Conservation (phyloP, 1,284 basidiomycete species). For the Rhizoctonia solani region DNA sequence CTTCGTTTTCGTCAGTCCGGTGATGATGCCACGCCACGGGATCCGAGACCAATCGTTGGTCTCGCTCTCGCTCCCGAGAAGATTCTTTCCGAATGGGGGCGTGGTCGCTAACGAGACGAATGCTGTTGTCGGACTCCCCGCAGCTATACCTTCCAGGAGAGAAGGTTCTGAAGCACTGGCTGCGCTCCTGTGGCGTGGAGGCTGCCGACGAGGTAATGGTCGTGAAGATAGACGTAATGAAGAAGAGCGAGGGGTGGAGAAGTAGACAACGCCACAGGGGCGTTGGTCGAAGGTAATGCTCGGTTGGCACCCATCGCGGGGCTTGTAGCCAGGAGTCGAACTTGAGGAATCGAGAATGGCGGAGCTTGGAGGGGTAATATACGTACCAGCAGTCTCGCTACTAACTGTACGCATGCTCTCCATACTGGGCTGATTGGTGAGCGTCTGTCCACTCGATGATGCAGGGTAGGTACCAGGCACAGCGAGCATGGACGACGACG, state of each 20-base stretch:
- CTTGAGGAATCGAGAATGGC: constrained; percentile 14
- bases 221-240: constrained; percentile 13
- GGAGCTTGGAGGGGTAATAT: constrained; percentile 25
- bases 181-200: constrained; percentile 21
- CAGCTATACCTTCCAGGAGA: not conserved
- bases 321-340: not conserved
- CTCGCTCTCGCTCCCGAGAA: constrained; percentile 8
- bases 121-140: not conserved
- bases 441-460: not conserved
- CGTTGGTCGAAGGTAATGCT: not conserved
- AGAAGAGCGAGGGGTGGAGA: constrained; percentile 1
- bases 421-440: constrained; percentile 16
- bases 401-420: constrained; percentile 28
- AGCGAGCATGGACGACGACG: constrained; percentile 26
- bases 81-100: not conserved
- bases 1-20: constrained; percentile 5
- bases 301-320: not conserved
- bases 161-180: constrained; percentile 27
- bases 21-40: not conserved
- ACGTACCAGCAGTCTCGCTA: constrained; percentile 23
- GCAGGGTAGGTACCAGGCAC: constrained; percentile 3
- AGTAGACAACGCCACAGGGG: not conserved
- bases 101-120: constrained; percentile 16
- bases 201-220: constrained; percentile 7
- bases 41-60: constrained; percentile 2